These are phyloP conservation scores for Hevea brasiliensis DNA, from an alignment of 345 rosid genomes.

Conservation along the genomic window DNA sequence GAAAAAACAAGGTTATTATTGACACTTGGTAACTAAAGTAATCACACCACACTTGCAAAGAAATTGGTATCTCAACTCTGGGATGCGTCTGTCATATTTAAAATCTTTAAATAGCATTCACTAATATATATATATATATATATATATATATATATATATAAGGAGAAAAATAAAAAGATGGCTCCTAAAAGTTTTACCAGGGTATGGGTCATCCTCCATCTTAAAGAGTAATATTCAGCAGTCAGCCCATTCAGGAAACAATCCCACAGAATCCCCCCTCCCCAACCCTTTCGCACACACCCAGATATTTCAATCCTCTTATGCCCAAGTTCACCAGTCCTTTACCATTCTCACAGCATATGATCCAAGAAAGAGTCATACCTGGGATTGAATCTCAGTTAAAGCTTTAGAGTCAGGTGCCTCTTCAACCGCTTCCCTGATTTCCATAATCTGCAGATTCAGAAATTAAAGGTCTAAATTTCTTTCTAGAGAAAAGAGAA, in stretches of 20 bases:
- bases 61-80: background rate
- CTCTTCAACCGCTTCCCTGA: constrained; percentile 88
- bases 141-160: background rate
- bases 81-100: background rate
- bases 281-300: background rate
- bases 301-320: background rate
- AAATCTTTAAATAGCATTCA: background rate
- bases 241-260: background rate
- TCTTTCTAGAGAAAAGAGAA: background rate
- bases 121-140: background rate
- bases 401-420: constrained; percentile 58
- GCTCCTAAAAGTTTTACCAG: background rate
- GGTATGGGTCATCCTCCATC: background rate
- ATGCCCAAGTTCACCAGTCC: background rate
- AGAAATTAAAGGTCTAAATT: background rate
- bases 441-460: constrained; percentile 72
- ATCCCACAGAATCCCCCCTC: background rate
- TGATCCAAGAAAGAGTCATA: constrained; percentile 29
- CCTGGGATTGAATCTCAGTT: constrained; percentile 60
- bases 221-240: background rate
- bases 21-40: background rate
- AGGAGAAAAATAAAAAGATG: background rate
- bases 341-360: constrained; percentile 7
- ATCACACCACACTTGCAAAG: background rate
- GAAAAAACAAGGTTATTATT: background rate